Evolutionary conservation across 1,139 yeast genomes (phyloP).

Genomic region (Zygoascus meyerae): DNA sequence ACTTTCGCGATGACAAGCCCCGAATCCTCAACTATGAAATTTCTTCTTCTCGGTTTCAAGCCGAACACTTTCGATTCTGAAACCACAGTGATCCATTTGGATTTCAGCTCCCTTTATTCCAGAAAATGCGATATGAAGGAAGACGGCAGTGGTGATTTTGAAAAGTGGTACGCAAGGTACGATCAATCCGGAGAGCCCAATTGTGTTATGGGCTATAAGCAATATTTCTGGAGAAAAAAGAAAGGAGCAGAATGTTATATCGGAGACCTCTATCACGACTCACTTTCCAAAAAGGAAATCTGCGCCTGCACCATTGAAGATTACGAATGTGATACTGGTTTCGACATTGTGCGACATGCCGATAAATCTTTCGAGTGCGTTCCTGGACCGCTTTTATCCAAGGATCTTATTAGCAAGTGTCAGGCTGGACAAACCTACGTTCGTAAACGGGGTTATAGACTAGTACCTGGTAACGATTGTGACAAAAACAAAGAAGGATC

Average conservation of each 20-base stretch:
- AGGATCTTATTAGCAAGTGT: conserved; percentile 17
- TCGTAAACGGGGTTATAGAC: conserved; percentile 33
- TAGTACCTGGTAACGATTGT: conserved; percentile 50
- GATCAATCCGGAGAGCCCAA: conserved; percentile 45
- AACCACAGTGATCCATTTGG: conserved; percentile 42
- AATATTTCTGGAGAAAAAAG: conserved; percentile 63
- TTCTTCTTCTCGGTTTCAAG: conserved; percentile 46
- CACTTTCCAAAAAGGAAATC: conserved; percentile 48
- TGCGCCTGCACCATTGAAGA: conserved; percentile 65
- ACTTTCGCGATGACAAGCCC: conserved; percentile 49
- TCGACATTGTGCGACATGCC: conserved; percentile 34
- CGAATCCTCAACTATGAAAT: conserved; percentile 68
- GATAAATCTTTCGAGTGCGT: conserved; percentile 45
- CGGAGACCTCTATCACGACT: conserved; percentile 53
- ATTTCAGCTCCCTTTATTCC: conserved; percentile 54
- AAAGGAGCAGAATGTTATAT: conserved; percentile 64
- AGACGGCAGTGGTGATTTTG: conserved; percentile 57
- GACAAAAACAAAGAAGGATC: conserved; percentile 21
- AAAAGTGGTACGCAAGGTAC: conserved; percentile 58
- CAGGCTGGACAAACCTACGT: conserved; percentile 14
- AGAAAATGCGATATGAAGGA: conserved; percentile 34
- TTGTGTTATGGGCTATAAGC: conserved; percentile 72
- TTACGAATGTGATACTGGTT: conserved; percentile 69
- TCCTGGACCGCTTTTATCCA: conserved; percentile 38
- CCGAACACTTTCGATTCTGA: conserved; percentile 25